Percentiles rank a stretch among this genome's conserved stretches.
These are phyloP conservation scores for Kurtzmaniella quercitrusa DNA, from an alignment of 1,139 yeast genomes.

Conservation along the genomic window DNA sequence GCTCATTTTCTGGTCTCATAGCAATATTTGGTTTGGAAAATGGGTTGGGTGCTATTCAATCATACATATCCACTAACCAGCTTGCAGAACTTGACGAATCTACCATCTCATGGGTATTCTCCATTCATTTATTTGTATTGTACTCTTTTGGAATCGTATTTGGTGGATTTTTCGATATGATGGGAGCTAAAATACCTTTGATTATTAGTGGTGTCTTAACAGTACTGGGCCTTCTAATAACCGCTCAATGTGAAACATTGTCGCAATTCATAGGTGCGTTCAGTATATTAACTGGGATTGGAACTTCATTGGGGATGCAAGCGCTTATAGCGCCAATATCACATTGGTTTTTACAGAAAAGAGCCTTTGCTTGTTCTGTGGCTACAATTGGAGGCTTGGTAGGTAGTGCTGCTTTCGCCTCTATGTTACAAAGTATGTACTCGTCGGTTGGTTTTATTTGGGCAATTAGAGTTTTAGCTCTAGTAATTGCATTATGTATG, in stretches of 20 bases:
- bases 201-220: conserved; percentile 43
- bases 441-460: conserved; percentile 52
- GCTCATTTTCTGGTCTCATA: conserved; percentile 57
- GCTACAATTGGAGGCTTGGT: conserved; percentile 61
- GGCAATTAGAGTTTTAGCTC: conserved; percentile 57
- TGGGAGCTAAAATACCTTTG: conserved; percentile 49
- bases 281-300: conserved; percentile 53
- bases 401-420: conserved; percentile 60
- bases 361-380: conserved; percentile 55
- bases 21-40: conserved; percentile 60
- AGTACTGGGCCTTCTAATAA: conserved; percentile 47
- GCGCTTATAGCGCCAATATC: conserved; percentile 60
- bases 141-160: conserved; percentile 56
- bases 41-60: conserved; percentile 57
- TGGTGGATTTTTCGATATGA: conserved; percentile 59
- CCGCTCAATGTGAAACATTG: conserved; percentile 49
- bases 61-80: conserved; percentile 51
- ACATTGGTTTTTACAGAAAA: conserved; percentile 55
- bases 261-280: conserved; percentile 60
- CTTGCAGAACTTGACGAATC: conserved; percentile 39
- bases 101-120: conserved; percentile 61
- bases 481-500: conserved; percentile 41
- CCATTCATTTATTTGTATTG: conserved; percentile 52
- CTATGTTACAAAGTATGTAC: conserved; percentile 48
- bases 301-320: conserved; percentile 53